Conservation (phyloP, 805 yeast species). For the Clavispora carvajalis region DNA sequence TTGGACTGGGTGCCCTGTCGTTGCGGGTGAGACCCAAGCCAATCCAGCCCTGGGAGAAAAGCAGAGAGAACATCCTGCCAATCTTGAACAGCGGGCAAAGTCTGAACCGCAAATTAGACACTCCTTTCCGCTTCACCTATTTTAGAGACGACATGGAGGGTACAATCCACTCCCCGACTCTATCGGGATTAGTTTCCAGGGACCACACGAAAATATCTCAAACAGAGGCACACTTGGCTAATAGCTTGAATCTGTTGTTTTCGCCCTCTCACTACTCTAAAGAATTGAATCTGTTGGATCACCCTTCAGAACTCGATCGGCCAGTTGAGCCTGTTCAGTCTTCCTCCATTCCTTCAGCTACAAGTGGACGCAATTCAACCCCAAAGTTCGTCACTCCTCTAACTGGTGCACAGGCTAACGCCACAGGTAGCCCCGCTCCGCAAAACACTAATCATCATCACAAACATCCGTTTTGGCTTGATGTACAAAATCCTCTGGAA, state of each 20-base stretch:
- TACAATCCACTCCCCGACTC: slow-evolving; percentile 86
- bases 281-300: neutral
- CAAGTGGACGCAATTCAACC: neutral
- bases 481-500: slow-evolving; percentile 87
- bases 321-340: neutral
- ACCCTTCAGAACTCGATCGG: neutral
- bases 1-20: slow-evolving; percentile 36
- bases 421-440: slow-evolving; percentile 8
- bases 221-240: neutral
- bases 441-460: slow-evolving; percentile 9
- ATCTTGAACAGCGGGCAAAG: slow-evolving; percentile 19
- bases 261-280: slow-evolving; percentile 37
- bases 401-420: neutral
- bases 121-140: slow-evolving; percentile 71
- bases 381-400: neutral
- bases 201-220: neutral
- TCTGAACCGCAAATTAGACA: slow-evolving; percentile 31
- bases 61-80: slow-evolving; percentile 24
- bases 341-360: neutral
- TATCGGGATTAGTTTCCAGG: slow-evolving; percentile 55
- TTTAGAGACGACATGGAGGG: slow-evolving; percentile 84
- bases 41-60: slow-evolving; percentile 66
- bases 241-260: slow-evolving; percentile 57
- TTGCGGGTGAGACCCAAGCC: slow-evolving; percentile 67
- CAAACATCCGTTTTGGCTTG: slow-evolving; percentile 68